Evolutionary conservation across 73 alveolate genomes (phyloP).

Genomic region (Breviolum minutum): DNA sequence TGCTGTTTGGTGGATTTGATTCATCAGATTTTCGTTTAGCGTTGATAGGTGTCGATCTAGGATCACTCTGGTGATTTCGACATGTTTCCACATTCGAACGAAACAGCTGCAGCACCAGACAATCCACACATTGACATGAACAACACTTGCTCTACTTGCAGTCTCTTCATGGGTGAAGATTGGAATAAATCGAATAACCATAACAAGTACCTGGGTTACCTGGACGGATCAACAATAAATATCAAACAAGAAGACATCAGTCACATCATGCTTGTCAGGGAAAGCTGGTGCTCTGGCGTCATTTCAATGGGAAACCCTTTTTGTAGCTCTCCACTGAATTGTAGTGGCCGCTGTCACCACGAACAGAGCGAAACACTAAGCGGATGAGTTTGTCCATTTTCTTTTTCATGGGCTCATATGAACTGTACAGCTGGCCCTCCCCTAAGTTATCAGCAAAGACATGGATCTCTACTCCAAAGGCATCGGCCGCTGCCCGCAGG

Average conservation of each 20-base stretch:
- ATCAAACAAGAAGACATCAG: no score
- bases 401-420: slow-evolving; percentile 2
- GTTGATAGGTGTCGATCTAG: no score
- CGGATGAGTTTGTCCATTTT: slow-evolving; percentile 14
- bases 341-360: slow-evolving; percentile 37
- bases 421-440: slow-evolving; percentile 34
- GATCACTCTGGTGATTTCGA: no score
- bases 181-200: neutral
- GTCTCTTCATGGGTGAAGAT: neutral
- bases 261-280: neutral
- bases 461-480: slow-evolving; percentile 41
- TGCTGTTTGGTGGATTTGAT: no score
- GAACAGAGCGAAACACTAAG: slow-evolving; percentile 7
- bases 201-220: no score
- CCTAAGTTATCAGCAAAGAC: slow-evolving; percentile 43
- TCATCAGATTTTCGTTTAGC: no score
- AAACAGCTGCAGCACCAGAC: no score
- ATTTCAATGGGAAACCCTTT: neutral
- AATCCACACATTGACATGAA: no score
- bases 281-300: neutral
- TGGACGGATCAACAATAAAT: no score
- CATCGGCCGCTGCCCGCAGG: slow-evolving; percentile 33
- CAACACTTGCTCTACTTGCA: neutral
- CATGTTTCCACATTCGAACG: no score
- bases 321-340: neutral